Base-by-base conservation (phyloP, 345 rosid genomes). In the Ailanthus altissimus region DNA sequence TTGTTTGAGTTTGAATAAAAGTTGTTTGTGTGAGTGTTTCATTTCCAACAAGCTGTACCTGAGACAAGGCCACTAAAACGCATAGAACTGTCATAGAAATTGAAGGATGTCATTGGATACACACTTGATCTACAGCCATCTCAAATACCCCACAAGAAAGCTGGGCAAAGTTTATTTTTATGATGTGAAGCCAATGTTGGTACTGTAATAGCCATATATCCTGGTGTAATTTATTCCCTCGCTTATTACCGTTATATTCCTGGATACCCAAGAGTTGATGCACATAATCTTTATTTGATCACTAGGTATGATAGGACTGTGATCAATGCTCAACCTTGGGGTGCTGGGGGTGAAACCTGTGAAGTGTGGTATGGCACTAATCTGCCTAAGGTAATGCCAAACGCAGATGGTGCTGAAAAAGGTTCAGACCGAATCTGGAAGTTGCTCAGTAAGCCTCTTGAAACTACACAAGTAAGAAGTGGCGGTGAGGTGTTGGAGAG, bases 311-410 rank as follows among this genome's bases (percentile, higher is more conserved):
- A 95, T 18, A 93, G 91, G 54, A 80, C 83, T 13, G 92, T 93
- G 32, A 90, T 95, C 82, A 90, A 93, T 76, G 94, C 94, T 69
- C 90, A 92, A 67, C 91, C 96, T 69, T 92, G 99, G 99, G 97
- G 97, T 61, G 76, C 23, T 57, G 98, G 98, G 61, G 91, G 88
- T 15, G 88, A 93, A 70, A 78, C 81, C 59, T 89, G 93, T 21
- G 84, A 88, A 73, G 53, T 79, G 23, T 95, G 98, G 99, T 81
- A 88, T 77, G 87, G 90, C 66, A 78, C 71, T 38, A 68, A 36
- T 18, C 40, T 50, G 40, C 78, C 84, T 77, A 86, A 88, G 63
- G 36, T 68, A 71, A 83, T 60, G 68, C 67, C 82, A 67, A 54
- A 64, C 11, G n/a, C 64, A 20, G 79, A 76, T 61, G 78, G 61